Evolutionary conservation across 768 basidiomycete genomes (phyloP), one percentile per base, ranked within the genome.

Genomic region (Pleurotus pulmonarius): DNA sequence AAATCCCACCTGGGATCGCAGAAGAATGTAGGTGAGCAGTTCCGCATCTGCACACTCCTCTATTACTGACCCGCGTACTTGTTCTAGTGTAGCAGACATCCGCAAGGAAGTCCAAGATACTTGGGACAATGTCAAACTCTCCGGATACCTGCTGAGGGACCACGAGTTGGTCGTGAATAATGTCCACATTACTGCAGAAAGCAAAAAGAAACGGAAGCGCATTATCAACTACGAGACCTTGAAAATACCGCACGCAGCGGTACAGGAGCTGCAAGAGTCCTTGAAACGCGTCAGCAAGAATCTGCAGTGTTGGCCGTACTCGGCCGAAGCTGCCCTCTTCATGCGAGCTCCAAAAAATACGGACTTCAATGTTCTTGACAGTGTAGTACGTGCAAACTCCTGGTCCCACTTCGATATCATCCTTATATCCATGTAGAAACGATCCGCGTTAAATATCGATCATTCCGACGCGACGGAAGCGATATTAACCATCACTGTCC

Each of bases 341-440:
- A 79, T 87, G 65, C 79, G 88, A 26, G 71, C 83, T 2, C 73
- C 86, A 24, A 86, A 80, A 63, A 82, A 82, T 62, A 76, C 86
- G 0, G 90, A 92, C 63, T 77, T 81, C 49, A 92, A 91, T 63
- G 76, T 78, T 5, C 69, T 87, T 3, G 68, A 67, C 2, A 68
- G 67, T 55, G 62, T 71, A 60, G 84, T 81, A 63, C 56, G 72
- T 60, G 37, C 15, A 24, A 20, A 4, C 24, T 3, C 1, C 9
- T 34, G 29, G 11, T 11, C 8, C 29, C 29, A 34, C 29, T 3
- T 34, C 4, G 2, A 0, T 9, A 2, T 9, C 6, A 29, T 29
- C 11, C 29, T 29, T 29, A 29, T 8, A 2, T 29, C 29, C 29
- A 7, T 24, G 12, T 6, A 73, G 72, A 70, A 73, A 70, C 7